Conservation (phyloP, 192 early-diverging fungal genomes). For the Geranomyces variabilis region DNA sequence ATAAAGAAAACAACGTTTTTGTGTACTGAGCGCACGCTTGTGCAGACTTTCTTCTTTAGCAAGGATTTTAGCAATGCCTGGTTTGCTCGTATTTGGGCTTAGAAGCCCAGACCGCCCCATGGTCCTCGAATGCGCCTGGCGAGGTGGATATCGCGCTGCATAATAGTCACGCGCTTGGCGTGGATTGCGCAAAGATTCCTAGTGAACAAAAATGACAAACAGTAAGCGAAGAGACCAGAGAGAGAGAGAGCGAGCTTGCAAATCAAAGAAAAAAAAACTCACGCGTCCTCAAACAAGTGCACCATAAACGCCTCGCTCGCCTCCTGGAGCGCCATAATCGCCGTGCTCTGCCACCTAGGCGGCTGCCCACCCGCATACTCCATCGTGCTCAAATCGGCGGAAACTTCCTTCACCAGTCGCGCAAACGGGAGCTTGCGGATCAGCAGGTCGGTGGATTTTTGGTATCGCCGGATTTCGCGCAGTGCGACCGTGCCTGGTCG, state of each 20-base stretch:
- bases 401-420: conserved; percentile 59
- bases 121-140: conserved; percentile 87
- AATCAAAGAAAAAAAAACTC: conserved; percentile 32
- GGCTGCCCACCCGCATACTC: conserved; percentile 34
- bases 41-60: too few relatives aligned
- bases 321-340: conserved; percentile 81
- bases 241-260: neutral
- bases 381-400: conserved; percentile 35
- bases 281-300: conserved; percentile 89
- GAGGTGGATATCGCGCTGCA: conserved; percentile 90
- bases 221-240: neutral
- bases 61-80: too few relatives aligned
- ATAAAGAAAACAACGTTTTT: too few relatives aligned
- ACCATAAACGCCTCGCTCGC: conserved; percentile 81
- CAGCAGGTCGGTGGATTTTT: conserved; percentile 78
- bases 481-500: conserved; percentile 80
- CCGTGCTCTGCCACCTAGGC: conserved; percentile 72
- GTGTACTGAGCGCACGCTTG: too few relatives aligned
- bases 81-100: too few relatives aligned
- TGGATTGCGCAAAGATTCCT: conserved; percentile 92
- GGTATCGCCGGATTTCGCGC: conserved; percentile 82
- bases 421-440: conserved; percentile 87
- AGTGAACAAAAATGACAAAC: conserved; percentile 13
- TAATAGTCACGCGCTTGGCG: conserved; percentile 91
- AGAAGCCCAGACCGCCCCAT: conserved; percentile 68